These are phyloP conservation scores for Volvox carteri DNA, from an alignment of 163 green algal genomes.

Conservation along the genomic window DNA sequence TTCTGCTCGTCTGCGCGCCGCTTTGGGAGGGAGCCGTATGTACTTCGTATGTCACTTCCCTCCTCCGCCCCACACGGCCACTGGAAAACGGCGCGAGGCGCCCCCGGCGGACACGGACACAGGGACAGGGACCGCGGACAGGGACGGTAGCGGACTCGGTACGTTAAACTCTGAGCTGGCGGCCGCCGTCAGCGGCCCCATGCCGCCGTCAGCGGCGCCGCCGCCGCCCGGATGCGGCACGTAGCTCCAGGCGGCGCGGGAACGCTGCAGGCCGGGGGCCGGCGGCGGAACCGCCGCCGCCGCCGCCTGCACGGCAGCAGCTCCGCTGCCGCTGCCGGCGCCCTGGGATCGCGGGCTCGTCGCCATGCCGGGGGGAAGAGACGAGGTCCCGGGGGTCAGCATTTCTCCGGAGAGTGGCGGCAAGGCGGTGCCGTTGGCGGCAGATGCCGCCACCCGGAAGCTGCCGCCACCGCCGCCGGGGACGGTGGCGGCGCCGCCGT, in stretches of 20 bases:
- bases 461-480: neutral
- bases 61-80: too few species aligned
- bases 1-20: too few species aligned
- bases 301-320: neutral
- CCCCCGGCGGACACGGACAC: neutral
- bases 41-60: too few species aligned
- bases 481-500: neutral
- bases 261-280: neutral
- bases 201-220: neutral
- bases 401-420: neutral
- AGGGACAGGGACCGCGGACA: neutral
- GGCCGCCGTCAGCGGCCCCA: neutral
- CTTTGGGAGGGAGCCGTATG: too few species aligned
- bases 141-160: neutral
- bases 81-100: too few species aligned
- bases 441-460: neutral
- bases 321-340: neutral
- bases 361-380: neutral
- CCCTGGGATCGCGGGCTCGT: neutral
- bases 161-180: neutral
- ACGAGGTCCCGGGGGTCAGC: neutral
- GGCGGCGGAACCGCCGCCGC: neutral
- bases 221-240: neutral
- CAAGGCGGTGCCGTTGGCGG: neutral
- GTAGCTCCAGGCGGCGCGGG: neutral